Evolutionary conservation across 129 eudicot species (phyloP), one percentile per base, ranked within the genome.

Genomic region (Flaveria sonorensis): DNA sequence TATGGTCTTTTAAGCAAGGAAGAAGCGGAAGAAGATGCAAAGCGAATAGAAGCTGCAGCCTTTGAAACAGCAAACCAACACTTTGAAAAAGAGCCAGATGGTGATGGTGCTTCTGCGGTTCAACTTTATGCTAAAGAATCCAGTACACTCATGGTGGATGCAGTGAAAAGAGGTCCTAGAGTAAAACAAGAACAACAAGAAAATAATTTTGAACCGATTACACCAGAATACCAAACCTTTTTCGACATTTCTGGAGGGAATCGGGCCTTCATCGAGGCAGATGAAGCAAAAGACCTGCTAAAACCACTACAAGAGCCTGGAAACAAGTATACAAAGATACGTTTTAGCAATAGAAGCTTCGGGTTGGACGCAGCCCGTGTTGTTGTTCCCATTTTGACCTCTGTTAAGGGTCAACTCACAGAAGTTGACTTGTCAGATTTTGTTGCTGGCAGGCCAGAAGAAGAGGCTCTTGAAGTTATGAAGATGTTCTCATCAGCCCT

Each of bases 21-120:
- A 78, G 96, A 90, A 73, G 96, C 96, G 10, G 93, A 84, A 67
- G 85, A 82, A 77, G 89, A 86, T 73, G 91, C 96, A 40, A 88
- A 83, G 74, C 75, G 71, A 65, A 85, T 91, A 2, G 97, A 91
- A 50, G 76, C 81, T 14, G 24, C 76, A 21, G 92, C 97, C 43
- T 91, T 87, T 83, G 76, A 73, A 24, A 53, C 84, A 72, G 95
- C 97, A 10, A 85, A 75, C 73, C 87, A 81, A 68, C 87, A 81
- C 66, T 88, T 79, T 66, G 86, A 67, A 62, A 79, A 88, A 57
- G 90, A 91, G 68, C 88, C 90, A 4, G 94, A 88, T 68, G 89
- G 86, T 46, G 94, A 91, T 73, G 97, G 94, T 71, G 81, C 82
- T 71, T 88, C 89, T 3, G 89, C 93, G 3, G 89, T 88, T 63